Evolutionary conservation across 495 filamentous ascomycete genomes (phyloP), one percentile per base, ranked within the genome.

Genomic region (Jackrogersella minutella): DNA sequence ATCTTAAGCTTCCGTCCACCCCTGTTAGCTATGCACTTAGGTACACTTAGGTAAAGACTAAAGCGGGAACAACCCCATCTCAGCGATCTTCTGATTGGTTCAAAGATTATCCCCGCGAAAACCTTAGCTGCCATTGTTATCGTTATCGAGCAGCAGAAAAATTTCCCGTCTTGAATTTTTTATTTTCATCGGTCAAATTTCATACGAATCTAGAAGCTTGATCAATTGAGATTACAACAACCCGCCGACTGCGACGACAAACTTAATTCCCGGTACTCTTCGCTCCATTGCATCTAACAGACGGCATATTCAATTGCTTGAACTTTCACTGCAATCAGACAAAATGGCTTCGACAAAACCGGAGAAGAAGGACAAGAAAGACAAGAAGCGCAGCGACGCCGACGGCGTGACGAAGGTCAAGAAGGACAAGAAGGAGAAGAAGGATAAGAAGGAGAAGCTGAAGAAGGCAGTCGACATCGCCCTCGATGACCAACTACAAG

Each of bases 341-440:
- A 73, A 51, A 39, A 74, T 78, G 78, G 56, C 65, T 14, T 21
- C 70, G 58, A 73, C 68, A 10, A 79, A 79, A 59, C 78, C 76
- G 28, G 81, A 89, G 70, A 90, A 89, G 70, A 90, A 87, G 74
- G 83, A 88, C 47, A 86, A 90, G 82, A 92, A 92, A 85, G 90
- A 93, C 81, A 88, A 91, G 79, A 91, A 91, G 81, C 87, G 87
- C 63, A 80, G 87, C 73, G 90, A 92, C 64, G 89, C 84, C 71
- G 87, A 91, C 73, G 91, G 90, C 58, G 88, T 93, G 57, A 80
- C 84, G 76, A 91, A 91, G 81, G 58, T 74, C 43, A 87, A 88
- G 75, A 89, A 90, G 74, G 88, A 89, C n/a, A 90, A 89, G 80
- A 90, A 90, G 73, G 85, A 87, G 19, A 88, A 86, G 81, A 85